Conservation (phyloP, 1,284 basidiomycete species). For the Xanthoconium separans region DNA sequence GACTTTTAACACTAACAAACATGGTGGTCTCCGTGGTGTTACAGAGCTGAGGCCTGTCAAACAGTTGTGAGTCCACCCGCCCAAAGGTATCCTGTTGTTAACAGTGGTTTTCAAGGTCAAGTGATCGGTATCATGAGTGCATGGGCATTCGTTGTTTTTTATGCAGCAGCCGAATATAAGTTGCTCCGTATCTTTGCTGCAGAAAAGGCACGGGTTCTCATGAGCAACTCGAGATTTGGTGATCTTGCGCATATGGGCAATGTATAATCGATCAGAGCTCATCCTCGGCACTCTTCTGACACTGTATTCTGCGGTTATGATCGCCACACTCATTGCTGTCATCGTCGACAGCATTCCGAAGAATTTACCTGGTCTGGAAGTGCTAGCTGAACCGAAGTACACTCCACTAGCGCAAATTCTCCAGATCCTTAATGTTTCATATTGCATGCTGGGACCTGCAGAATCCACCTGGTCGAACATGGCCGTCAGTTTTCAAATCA, state of each 20-base stretch:
- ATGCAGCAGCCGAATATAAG: slow-evolving; percentile 12
- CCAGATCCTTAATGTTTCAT: neutral
- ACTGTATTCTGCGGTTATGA: neutral
- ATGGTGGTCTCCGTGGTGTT: neutral
- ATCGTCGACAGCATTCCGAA: neutral
- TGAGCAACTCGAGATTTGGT: slow-evolving; percentile 5
- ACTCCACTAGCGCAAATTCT: neutral
- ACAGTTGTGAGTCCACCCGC: slow-evolving; percentile 7
- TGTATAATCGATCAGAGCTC: slow-evolving; percentile 8
- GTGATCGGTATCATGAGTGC: neutral
- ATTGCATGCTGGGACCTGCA: neutral
- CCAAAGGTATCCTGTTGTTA: neutral
- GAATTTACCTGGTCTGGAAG: neutral
- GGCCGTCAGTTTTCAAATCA: neutral
- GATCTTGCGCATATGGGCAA: slow-evolving; percentile 12
- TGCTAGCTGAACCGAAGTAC: neutral
- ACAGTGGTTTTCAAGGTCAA: neutral
- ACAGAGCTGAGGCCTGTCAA: neutral
- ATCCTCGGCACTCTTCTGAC: neutral
- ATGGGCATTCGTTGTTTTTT: slow-evolving; percentile 9
- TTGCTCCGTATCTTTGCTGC: neutral
- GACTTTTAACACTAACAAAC: neutral
- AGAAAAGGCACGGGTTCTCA: neutral
- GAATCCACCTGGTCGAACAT: neutral
- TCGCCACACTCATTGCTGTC: neutral